phyloP scores from a whole-genome alignment of 2,329 filamentous ascomycete species.

The Polytolypa hystricis region DNA sequence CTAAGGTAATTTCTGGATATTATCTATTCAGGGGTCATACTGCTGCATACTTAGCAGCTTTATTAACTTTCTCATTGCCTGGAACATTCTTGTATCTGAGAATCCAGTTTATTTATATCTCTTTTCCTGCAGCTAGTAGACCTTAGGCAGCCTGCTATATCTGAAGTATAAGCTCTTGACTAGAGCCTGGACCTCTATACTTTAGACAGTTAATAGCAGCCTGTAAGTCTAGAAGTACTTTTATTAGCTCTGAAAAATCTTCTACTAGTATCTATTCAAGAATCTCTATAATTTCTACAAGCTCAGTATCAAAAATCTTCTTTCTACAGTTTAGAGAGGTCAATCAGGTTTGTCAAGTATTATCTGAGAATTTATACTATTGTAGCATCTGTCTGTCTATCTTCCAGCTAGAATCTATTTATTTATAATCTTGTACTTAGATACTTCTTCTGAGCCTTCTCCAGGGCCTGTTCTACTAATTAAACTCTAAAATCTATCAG shows the following conservation, averaged over 20 bases:
- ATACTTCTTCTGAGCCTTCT: neutral
- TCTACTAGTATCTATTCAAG: neutral
- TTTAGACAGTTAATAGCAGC: neutral
- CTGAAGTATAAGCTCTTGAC: neutral
- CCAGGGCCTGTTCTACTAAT: neutral
- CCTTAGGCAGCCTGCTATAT: neutral
- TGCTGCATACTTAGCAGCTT: conserved; percentile 6
- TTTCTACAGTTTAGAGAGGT: neutral
- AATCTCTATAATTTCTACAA: neutral
- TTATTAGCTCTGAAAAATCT: neutral
- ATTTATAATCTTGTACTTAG: neutral
- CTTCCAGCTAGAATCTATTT: neutral
- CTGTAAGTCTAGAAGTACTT: neutral
- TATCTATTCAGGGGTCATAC: neutral
- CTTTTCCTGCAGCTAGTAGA: neutral
- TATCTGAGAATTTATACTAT: neutral
- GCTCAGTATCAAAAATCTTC: neutral
- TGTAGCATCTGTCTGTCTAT: neutral
- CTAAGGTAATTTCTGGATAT: neutral
- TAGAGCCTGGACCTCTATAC: neutral
- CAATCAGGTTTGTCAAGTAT: neutral
- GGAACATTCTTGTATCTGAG: conserved; percentile 3
- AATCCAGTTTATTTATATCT: conserved; percentile 3
- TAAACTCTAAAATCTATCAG: neutral
- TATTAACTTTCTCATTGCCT: conserved; percentile 6